Percentiles rank a stretch among this genome's conserved stretches.
Evolutionary conservation across 1,139 yeast genomes (phyloP).

Genomic region (Magnusiomyces fungicola): DNA sequence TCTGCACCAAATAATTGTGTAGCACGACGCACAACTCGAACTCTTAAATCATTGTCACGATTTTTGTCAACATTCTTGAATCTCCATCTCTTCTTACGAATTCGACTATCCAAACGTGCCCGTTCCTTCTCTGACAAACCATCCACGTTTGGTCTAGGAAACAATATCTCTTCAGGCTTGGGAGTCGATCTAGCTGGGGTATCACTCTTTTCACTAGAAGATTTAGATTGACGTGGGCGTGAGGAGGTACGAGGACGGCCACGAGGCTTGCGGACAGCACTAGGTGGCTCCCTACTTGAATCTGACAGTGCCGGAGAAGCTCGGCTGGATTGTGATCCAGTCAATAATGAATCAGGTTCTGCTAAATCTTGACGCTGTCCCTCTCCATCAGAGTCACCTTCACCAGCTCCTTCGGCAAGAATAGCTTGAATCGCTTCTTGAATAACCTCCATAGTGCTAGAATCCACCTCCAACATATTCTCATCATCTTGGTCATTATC

Average conservation of each 20-base stretch:
- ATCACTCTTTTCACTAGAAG: no score
- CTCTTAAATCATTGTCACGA: conserved; percentile 77
- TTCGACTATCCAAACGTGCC: conserved; percentile 64
- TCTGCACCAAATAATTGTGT: conserved; percentile 54
- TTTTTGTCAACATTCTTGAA: conserved; percentile 74
- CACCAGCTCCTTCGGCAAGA: conserved; percentile 11
- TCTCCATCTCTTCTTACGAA: conserved; percentile 87
- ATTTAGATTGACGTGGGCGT: no score
- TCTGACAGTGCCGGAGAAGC: no score
- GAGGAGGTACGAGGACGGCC: no score
- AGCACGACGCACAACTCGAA: conserved; percentile 71
- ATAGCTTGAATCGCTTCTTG: conserved; percentile 32
- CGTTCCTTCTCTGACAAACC: conserved; percentile 38
- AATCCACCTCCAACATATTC: conserved; percentile 23
- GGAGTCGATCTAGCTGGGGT: no score
- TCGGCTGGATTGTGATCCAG: no score
- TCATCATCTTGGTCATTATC: conserved; percentile 8
- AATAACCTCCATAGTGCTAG: conserved; percentile 34
- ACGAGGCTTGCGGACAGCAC: no score
- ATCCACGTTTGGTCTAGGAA: background rate
- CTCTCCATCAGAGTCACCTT: no score
- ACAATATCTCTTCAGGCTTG: background rate
- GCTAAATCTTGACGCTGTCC: no score
- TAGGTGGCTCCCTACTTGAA: no score
- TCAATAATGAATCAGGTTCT: no score